These are phyloP conservation scores for Citrus mangshanensis DNA, from an alignment of 345 rosid species.

Conservation along the genomic window DNA sequence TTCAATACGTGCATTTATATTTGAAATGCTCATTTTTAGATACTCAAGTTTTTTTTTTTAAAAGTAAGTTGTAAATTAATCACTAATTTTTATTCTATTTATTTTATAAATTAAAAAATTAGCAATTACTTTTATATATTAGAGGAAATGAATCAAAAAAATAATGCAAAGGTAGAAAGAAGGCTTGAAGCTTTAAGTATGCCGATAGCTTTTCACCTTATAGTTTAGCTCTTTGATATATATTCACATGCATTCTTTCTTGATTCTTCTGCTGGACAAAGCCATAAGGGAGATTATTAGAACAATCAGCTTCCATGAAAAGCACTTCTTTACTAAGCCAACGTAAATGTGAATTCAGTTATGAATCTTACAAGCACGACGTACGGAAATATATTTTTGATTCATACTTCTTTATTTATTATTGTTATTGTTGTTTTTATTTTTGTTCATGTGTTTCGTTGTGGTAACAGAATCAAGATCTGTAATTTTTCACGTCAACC, in stretches of 20 bases:
- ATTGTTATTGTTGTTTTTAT: no score
- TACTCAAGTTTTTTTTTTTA: no score
- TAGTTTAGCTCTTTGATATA: background rate
- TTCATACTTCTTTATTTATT: background rate
- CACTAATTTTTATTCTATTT: no score
- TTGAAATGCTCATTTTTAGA: no score
- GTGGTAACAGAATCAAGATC: no score
- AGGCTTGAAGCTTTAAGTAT: background rate
- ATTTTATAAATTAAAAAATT: no score
- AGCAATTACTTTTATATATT: no score
- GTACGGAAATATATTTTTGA: no score
- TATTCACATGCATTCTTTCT: background rate
- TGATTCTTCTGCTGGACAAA: background rate
- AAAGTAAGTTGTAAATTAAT: no score
- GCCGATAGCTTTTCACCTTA: background rate
- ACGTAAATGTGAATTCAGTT: background rate
- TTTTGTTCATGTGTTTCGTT: background rate
- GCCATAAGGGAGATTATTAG: background rate
- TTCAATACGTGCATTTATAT: no score
- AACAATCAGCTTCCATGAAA: background rate
- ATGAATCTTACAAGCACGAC: background rate
- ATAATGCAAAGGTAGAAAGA: no score
- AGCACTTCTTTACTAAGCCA: background rate
- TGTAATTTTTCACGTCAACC: background rate
- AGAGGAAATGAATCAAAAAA: no score